A percentile compares a stretch with the other conserved stretches of the same genome.
phyloP scores from a whole-genome alignment of 495 filamentous ascomycete genomes.

The Thermothielavioides terrestris region DNA sequence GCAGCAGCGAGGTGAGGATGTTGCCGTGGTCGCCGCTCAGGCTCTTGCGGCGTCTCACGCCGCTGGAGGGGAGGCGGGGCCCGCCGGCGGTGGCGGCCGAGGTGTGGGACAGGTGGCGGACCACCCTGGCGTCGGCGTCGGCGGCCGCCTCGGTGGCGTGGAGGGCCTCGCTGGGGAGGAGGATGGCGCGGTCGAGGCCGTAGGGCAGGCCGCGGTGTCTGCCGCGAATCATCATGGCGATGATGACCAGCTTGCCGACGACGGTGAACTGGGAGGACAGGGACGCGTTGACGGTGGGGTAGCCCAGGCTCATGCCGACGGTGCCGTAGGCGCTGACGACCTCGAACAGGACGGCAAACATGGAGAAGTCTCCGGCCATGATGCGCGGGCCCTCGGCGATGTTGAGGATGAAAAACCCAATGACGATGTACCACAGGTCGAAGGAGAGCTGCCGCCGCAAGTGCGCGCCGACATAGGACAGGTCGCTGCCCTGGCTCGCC shows the following conservation, averaged over 20 bases:
- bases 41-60: conserved; percentile 17
- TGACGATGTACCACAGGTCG: conserved; percentile 89
- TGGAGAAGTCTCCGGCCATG: conserved; percentile 58
- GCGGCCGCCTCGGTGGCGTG: conserved; percentile 60
- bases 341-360: conserved; percentile 83
- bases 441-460: conserved; percentile 84
- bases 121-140: conserved; percentile 47
- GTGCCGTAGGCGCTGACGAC: conserved; percentile 90
- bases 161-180: conserved; percentile 71
- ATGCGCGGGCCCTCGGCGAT: conserved; percentile 64
- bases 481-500: conserved; percentile 42
- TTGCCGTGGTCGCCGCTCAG: conserved; percentile 24
- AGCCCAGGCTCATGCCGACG: conserved; percentile 83
- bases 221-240: conserved; percentile 88
- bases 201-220: conserved; percentile 89
- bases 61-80: no score
- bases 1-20: conserved; percentile 28
- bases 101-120: conserved; percentile 46
- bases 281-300: conserved; percentile 60
- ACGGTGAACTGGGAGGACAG: conserved; percentile 72
- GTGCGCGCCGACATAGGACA: conserved; percentile 80
- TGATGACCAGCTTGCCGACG: conserved; percentile 82
- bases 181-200: conserved; percentile 80
- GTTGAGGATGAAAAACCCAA: conserved; percentile 79
- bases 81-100: conserved; percentile 30